phyloP scores from a whole-genome alignment of 1,284 basidiomycete species.

The Ganoderma sp. region DNA sequence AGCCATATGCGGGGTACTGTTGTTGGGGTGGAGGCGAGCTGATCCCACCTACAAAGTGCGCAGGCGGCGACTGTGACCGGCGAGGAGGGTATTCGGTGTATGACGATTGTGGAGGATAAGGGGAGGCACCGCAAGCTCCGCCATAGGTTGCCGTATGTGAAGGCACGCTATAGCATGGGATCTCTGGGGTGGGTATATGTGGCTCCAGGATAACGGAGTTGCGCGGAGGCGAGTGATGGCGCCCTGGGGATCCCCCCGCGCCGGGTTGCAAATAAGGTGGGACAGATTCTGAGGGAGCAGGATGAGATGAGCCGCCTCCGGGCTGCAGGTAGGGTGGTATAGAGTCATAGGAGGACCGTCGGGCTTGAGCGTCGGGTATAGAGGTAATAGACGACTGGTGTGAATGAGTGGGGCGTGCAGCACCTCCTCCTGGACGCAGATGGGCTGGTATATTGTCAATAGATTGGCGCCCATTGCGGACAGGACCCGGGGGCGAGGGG shows the following conservation, averaged over 20 bases:
- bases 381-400: slow-evolving; percentile 2
- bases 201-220: slow-evolving; percentile 16
- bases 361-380: slow-evolving; percentile 4
- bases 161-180: slow-evolving; percentile 9
- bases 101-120: slow-evolving; percentile 12
- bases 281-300: slow-evolving; percentile 3
- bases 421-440: slow-evolving; percentile 12
- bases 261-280: slow-evolving; percentile 6
- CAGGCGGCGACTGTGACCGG: slow-evolving; percentile 4
- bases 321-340: background rate
- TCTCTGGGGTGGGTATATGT: slow-evolving; percentile 16
- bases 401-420: slow-evolving; percentile 5
- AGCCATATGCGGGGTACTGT: slow-evolving; percentile 8
- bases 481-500: slow-evolving; percentile 22
- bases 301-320: background rate
- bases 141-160: slow-evolving; percentile 1
- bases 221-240: background rate
- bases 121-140: background rate
- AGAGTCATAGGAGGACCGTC: slow-evolving; percentile 5
- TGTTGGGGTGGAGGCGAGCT: slow-evolving; percentile 9
- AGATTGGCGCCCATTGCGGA: slow-evolving; percentile 10
- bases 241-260: background rate
- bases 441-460: slow-evolving; percentile 21
- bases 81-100: background rate
- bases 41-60: slow-evolving; percentile 2